Conservation (phyloP, 2,329 filamentous ascomycete species). For the Massarina eburnea region DNA sequence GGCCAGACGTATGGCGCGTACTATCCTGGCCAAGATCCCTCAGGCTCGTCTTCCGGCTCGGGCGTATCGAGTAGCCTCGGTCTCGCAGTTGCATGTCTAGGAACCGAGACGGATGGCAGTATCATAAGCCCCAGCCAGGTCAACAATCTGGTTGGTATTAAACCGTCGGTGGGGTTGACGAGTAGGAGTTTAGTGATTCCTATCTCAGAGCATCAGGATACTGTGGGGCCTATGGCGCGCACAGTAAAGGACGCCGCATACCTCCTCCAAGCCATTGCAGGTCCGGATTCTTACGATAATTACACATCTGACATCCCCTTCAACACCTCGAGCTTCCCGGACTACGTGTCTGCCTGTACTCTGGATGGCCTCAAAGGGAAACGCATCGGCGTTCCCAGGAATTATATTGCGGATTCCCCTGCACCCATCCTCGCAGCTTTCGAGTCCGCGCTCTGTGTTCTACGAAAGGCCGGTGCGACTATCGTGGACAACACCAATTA, state of each 20-base stretch:
- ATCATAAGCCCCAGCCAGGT: constrained; percentile 59
- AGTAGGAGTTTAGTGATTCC: constrained; percentile 66
- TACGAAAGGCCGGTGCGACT: constrained; percentile 59
- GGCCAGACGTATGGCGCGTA: constrained; percentile 66
- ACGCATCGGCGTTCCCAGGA: constrained; percentile 66
- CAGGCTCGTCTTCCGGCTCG: constrained; percentile 64
- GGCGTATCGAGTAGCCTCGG: constrained; percentile 62
- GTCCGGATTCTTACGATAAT: constrained; percentile 56
- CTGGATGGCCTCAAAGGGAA: constrained; percentile 56
- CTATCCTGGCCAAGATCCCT: constrained; percentile 62
- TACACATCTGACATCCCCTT: constrained; percentile 60
- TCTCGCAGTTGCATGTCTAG: constrained; percentile 60
- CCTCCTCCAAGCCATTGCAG: constrained; percentile 61
- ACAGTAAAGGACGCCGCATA: constrained; percentile 62
- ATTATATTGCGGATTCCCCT: constrained; percentile 50
- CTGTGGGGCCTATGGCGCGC: constrained; percentile 59
- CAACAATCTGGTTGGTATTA: constrained; percentile 67
- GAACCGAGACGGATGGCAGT: constrained; percentile 65
- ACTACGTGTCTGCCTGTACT: constrained; percentile 64
- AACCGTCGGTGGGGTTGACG: constrained; percentile 64
- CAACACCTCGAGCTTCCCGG: constrained; percentile 49
- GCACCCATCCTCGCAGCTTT: constrained; percentile 56
- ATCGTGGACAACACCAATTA: constrained; percentile 64
- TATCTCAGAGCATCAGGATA: constrained; percentile 60
- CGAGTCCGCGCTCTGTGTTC: constrained; percentile 54